Evolutionary conservation across 2,329 filamentous ascomycete species (phyloP), one percentile per base, ranked within the genome.

Genomic region (Ophiostoma himal-ulmi): DNA sequence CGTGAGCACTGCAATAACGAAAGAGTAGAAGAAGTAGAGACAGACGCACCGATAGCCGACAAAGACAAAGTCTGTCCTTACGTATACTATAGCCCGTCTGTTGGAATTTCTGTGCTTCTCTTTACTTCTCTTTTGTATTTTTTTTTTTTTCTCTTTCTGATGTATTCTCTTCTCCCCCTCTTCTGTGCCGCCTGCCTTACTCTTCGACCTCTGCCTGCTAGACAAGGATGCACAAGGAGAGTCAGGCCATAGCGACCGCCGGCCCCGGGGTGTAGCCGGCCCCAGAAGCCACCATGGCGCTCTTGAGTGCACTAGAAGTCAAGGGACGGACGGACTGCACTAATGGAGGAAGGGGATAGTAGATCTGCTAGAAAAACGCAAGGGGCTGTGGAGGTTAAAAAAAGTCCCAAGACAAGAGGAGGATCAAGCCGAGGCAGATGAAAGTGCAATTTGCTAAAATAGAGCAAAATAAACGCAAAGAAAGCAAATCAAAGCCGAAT

Each of bases 21-120:
- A 22, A 22, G 52, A 57, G 52, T 57, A 17, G 52, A 57, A 57
- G n/a, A 57, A 57, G n/a, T 57, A 48, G 44, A 48, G 52, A 22
- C 52, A 57, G 52, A 57, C n/a, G 52, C 52, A 57, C 52, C 52
- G 52, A 22, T 57, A 57, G 52, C 52, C 52, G 52, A 57, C 52
- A 57, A 7, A 57, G 8, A 54, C n/a, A 13, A 3, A 7, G 6
- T 48, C 17, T 48, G 44, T n/a, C 11, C 17, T 44, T 48, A 48
- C 44, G 44, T 48, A 17, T 48, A 48, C 20, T 48, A 5, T 48
- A 7, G 44, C 44, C 44, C 44, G 44, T 48, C 44, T 48, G 6
- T 20, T 20, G 20, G 7, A 20, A 48, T 48, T 20, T 48, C 6
- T 48, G 17, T n/a, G 41, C 44, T 20, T 20, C 5, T 20, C 17